Evolutionary conservation across 2,329 filamentous ascomycete genomes (phyloP).

Genomic region (Pseudogymnoascus sp.): DNA sequence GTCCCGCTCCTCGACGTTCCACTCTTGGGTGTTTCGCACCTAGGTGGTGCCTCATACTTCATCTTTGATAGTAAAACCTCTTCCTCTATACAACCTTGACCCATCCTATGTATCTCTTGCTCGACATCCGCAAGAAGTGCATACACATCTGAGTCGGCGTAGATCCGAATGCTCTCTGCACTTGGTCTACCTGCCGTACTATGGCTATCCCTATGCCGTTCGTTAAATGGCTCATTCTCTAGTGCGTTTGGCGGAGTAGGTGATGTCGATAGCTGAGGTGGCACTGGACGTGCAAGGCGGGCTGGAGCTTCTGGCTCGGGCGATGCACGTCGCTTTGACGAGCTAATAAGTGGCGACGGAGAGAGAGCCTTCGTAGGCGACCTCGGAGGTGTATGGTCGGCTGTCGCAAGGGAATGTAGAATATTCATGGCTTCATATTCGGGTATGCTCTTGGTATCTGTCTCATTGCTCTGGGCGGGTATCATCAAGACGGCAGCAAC

Average conservation of each 20-base stretch:
- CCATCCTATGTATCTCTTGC: constrained; percentile 45
- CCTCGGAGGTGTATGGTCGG: constrained; percentile 40
- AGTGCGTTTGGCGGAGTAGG: constrained; percentile 43
- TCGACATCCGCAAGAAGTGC: constrained; percentile 61
- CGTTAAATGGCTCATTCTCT: background rate
- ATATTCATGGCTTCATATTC: background rate
- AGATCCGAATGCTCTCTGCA: constrained; percentile 61
- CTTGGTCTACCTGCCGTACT: constrained; percentile 24
- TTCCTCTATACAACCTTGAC: constrained; percentile 13
- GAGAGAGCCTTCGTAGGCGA: constrained; percentile 45
- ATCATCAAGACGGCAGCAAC: constrained; percentile 64
- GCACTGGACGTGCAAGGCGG: constrained; percentile 18
- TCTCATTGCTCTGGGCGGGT: constrained; percentile 27
- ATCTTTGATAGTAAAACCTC: background rate
- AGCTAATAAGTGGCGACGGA: constrained; percentile 19
- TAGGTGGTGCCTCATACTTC: constrained; percentile 5
- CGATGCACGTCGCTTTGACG: constrained; percentile 4
- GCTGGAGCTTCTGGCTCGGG: constrained; percentile 14
- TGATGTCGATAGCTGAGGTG: constrained; percentile 32
- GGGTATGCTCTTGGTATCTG: constrained; percentile 40
- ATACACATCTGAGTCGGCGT: constrained; percentile 61
- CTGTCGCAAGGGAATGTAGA: constrained; percentile 21
- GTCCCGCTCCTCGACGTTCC: background rate
- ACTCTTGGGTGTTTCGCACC: constrained; percentile 1
- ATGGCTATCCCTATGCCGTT: background rate